phyloP scores from a whole-genome alignment of 2,329 filamentous ascomycete genomes.

The Penicillium capsulatum region DNA sequence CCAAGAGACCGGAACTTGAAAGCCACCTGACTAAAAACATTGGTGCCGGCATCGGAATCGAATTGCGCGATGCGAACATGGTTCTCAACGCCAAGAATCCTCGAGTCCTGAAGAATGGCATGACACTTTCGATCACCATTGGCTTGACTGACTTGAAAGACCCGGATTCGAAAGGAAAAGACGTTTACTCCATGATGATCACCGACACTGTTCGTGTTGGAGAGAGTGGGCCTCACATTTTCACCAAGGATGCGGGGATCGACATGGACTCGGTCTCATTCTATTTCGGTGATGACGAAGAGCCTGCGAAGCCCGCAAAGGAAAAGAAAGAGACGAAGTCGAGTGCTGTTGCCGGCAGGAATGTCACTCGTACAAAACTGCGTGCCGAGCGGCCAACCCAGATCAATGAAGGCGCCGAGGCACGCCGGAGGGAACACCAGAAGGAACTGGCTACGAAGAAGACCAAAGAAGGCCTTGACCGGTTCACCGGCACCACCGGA shows the following conservation, averaged over 20 bases:
- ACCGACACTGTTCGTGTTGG: slow-evolving; percentile 92
- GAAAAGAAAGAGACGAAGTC: slow-evolving; percentile 76
- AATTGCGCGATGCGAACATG: slow-evolving; percentile 79
- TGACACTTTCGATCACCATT: slow-evolving; percentile 89
- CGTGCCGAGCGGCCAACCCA: slow-evolving; percentile 87
- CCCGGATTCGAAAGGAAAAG: slow-evolving; percentile 77
- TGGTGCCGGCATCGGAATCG: slow-evolving; percentile 87
- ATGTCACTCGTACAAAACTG: slow-evolving; percentile 89
- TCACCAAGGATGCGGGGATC: slow-evolving; percentile 87
- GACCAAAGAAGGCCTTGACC: slow-evolving; percentile 77
- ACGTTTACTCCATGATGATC: slow-evolving; percentile 81
- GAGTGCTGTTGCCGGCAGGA: slow-evolving; percentile 85
- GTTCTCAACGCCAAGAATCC: slow-evolving; percentile 82
- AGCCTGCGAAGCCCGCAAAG: slow-evolving; percentile 74
- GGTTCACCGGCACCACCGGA: slow-evolving; percentile 80
- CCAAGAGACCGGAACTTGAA: slow-evolving; percentile 92
- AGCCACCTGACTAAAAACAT: slow-evolving; percentile 93
- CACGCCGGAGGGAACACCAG: slow-evolving; percentile 82
- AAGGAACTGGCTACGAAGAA: slow-evolving; percentile 85
- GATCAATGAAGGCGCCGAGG: slow-evolving; percentile 83
- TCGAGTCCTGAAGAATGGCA: slow-evolving; percentile 83
- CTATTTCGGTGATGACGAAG: slow-evolving; percentile 95
- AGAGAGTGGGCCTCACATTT: slow-evolving; percentile 63
- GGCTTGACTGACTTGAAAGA: slow-evolving; percentile 89
- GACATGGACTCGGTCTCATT: slow-evolving; percentile 94